A percentile compares a stretch with the other conserved stretches of the same genome.
Evolutionary conservation across 1,284 basidiomycete species (phyloP).

Genomic region (Cryptococcus sp.): DNA sequence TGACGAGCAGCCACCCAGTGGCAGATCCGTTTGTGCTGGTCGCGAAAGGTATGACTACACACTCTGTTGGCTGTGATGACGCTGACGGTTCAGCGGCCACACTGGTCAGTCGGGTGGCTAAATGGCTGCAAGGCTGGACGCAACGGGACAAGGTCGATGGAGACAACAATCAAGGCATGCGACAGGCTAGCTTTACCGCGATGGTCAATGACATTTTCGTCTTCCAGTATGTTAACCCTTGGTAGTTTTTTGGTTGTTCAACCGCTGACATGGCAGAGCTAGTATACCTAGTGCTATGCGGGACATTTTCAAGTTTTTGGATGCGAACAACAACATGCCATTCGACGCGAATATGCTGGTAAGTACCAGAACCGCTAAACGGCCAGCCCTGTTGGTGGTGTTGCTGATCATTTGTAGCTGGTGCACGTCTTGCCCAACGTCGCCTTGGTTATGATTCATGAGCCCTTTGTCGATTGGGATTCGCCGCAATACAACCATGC

Average conservation of each 20-base stretch:
- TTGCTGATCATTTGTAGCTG: too few species aligned
- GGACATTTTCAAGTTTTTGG: conserved; percentile 26
- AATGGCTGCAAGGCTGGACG: conserved; percentile 31
- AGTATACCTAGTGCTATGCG: conserved; percentile 24
- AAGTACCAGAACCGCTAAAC: not conserved
- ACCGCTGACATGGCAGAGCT: conserved; percentile 8
- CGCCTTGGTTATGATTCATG: conserved; percentile 26
- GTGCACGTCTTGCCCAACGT: conserved; percentile 38
- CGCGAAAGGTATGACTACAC: conserved; percentile 19
- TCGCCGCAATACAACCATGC: conserved; percentile 8
- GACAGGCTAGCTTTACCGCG: conserved; percentile 14
- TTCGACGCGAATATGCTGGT: conserved; percentile 32
- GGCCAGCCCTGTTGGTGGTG: not conserved
- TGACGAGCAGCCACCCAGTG: conserved; percentile 29
- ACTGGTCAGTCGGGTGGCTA: not conserved
- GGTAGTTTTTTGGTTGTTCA: too few species aligned
- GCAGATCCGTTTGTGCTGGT: conserved; percentile 33
- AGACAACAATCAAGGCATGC: conserved; percentile 23
- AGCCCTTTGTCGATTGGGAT: conserved; percentile 33
- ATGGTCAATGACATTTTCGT: conserved; percentile 27
- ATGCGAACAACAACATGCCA: conserved; percentile 2
- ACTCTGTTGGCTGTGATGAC: not conserved
- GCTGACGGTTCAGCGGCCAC: conserved; percentile 1
- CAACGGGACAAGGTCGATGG: conserved; percentile 28
- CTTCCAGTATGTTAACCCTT: conserved; percentile 36